These are phyloP conservation scores for Radiomyces spectabilis DNA, from an alignment of 192 early-diverging fungal species.

Conservation along the genomic window DNA sequence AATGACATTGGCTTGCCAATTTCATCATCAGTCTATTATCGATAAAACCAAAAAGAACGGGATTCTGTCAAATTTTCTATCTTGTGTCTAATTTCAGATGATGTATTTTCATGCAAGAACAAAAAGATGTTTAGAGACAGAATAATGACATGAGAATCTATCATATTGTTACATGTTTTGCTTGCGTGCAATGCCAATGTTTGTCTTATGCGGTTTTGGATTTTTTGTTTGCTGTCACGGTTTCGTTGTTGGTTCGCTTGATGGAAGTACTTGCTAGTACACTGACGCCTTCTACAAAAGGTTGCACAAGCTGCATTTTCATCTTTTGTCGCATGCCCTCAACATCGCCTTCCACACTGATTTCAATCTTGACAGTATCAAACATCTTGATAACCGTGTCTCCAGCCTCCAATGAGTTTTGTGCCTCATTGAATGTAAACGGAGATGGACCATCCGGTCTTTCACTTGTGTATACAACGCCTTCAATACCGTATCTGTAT, in stretches of 20 bases:
- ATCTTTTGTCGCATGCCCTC: constrained; percentile 57
- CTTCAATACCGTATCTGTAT: constrained; percentile 77
- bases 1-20: too few species aligned
- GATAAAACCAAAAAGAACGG: too few species aligned
- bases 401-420: constrained; percentile 29
- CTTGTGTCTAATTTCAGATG: too few species aligned
- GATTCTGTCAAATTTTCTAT: too few species aligned
- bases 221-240: not conserved
- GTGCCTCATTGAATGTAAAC: constrained; percentile 34
- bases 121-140: too few species aligned
- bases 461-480: constrained; percentile 67
- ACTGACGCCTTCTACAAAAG: constrained; percentile 46
- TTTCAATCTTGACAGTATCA: constrained; percentile 69
- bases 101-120: too few species aligned
- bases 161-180: too few species aligned
- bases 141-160: too few species aligned
- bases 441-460: constrained; percentile 14
- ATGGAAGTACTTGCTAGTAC: not conserved
- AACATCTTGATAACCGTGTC: constrained; percentile 66
- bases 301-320: constrained; percentile 47
- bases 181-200: not conserved
- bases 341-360: constrained; percentile 51
- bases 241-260: not conserved
- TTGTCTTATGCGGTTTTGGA: constrained; percentile 1
- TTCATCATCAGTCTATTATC: too few species aligned